Base-by-base conservation (phyloP, 106 monocot species). In the Acorus gramineus region DNA sequence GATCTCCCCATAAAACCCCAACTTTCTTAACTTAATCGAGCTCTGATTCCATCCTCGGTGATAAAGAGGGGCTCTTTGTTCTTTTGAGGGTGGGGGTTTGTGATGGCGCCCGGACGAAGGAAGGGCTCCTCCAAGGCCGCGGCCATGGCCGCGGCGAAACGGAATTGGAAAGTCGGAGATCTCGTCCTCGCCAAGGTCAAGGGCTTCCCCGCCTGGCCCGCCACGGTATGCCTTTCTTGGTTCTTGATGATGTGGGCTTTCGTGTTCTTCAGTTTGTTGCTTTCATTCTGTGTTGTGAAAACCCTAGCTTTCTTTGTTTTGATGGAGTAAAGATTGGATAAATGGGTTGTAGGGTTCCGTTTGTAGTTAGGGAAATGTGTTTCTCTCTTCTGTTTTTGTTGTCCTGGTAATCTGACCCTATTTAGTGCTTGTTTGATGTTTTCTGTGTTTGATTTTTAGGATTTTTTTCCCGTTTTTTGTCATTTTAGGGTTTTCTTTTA, bases 131-230 rank as follows among this genome's bases (percentile, higher is more conserved):
- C 60, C 1, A 71, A 72, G 7, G 76, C 79, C 3, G 76, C 82
- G 3, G 79, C 84, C 1, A 80, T 86, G 11, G 69, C 59, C 4
- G 72, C 70, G 2, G 85, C 93, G 0, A 81, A 53, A 61, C 73
- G 66, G 80, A 76, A 98, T 79, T 91, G 90, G 91, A 98, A 91
- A 76, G 73, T 91, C 54, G 96, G 96, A 49, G 96, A 98, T 79
- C 96, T 98, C 46, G 96, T 98, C 42, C 91, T 98, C 54, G 96
- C 96, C 66, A 98, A 98, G 78, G 81, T 98, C 85, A 98, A 90
- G 85, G 96, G 96, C 8, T 98, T 98, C 71, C 96, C 96, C 0
- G 85, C 96, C 3, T 98, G 96, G 96, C 96, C 96, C 14, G 96
- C 96, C 43, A 66, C 77, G 91, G 96, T 98, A 83, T 42, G 28